These are phyloP conservation scores for Aphanocladium album DNA, from an alignment of 2,329 filamentous ascomycete genomes.

Conservation along the genomic window DNA sequence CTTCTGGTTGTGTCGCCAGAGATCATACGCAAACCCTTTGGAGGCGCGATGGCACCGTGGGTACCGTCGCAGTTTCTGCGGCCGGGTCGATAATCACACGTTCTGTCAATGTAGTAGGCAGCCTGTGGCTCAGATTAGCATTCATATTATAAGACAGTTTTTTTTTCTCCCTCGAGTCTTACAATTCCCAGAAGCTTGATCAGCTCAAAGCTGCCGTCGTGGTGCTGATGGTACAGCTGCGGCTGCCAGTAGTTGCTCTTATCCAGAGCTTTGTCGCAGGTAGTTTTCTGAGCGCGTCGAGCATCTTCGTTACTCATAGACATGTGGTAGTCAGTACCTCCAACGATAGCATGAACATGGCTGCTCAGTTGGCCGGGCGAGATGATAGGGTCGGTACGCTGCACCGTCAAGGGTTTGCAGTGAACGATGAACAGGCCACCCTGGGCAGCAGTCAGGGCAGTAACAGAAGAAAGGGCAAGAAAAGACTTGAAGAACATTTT, in stretches of 20 bases:
- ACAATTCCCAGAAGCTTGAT: slow-evolving; percentile 27
- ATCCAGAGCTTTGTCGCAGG: slow-evolving; percentile 58
- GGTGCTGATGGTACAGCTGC: slow-evolving; percentile 43
- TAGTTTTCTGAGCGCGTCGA: slow-evolving; percentile 53
- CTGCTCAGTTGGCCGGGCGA: slow-evolving; percentile 45
- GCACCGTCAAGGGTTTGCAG: slow-evolving; percentile 22
- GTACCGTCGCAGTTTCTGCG: slow-evolving; percentile 19
- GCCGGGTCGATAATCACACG: slow-evolving; percentile 24
- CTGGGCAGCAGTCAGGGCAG: background rate
- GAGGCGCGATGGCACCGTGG: slow-evolving; percentile 49
- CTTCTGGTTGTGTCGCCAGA: slow-evolving; percentile 52
- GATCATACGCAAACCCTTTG: slow-evolving; percentile 59
- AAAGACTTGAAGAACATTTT: background rate
- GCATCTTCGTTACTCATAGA: slow-evolving; percentile 48
- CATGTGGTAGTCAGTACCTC: slow-evolving; percentile 56
- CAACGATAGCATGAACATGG: slow-evolving; percentile 59
- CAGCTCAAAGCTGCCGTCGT: slow-evolving; percentile 51
- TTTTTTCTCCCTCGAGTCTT: slow-evolving; percentile 11
- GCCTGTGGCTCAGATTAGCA: slow-evolving; percentile 15
- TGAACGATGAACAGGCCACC: slow-evolving; percentile 22
- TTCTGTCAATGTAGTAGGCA: slow-evolving; percentile 23
- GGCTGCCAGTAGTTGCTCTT: slow-evolving; percentile 67
- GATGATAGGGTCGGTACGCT: slow-evolving; percentile 57
- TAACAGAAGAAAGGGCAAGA: background rate
- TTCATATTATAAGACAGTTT: background rate